Evolutionary conservation across 2,329 filamentous ascomycete species (phyloP), one percentile per base, ranked within the genome.

Genomic region (Ceratocystis albifundus): DNA sequence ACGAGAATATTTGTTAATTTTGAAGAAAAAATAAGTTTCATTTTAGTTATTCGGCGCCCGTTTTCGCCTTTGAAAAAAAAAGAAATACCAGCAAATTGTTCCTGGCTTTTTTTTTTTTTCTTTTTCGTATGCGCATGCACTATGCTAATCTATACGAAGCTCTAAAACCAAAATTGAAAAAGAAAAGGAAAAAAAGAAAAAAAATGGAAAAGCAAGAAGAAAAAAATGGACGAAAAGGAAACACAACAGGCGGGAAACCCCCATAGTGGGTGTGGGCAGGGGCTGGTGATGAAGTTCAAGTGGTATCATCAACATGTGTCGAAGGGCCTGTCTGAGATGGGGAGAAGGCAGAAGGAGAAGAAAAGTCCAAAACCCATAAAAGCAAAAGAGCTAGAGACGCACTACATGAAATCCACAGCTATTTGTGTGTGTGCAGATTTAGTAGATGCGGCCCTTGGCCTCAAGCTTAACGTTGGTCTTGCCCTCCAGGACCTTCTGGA

Each of bases 401-500:
- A 32, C 30, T 32, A 36, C 62, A 62, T 30, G 45, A 20, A 65
- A 50, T 22, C 25, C 30, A 61, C 32, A 0, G 36, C 64, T 41
- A 36, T 45, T 10, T 61, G 63, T 32, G 36, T 45, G n/a, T 61
- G 63, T 32, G 36, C 17, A 20, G 32, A 61, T 59, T 66, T 68
- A 68, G 53, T 61, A 68, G 61, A 68, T 66, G 65, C 75, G 74
- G 57, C 80, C 79, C 63, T 75, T 77, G 44, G 89, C 89, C 28
- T 89, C 87, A 59, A 89, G 84, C 71, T 89, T 79, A 6, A 90
- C 84, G 25, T 81, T 86, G 17, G 82, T 82, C 74, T 87, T 86
- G 28, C 89, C 90, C 41, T 84, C 84, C n/a, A 80, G 81, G 72
- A 96, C 90, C 68, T 88, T 85, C 78, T 90, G 86, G 69, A 90